These are phyloP conservation scores for Auriculariales sp. DNA, from an alignment of 768 basidiomycete species.

Conservation along the genomic window DNA sequence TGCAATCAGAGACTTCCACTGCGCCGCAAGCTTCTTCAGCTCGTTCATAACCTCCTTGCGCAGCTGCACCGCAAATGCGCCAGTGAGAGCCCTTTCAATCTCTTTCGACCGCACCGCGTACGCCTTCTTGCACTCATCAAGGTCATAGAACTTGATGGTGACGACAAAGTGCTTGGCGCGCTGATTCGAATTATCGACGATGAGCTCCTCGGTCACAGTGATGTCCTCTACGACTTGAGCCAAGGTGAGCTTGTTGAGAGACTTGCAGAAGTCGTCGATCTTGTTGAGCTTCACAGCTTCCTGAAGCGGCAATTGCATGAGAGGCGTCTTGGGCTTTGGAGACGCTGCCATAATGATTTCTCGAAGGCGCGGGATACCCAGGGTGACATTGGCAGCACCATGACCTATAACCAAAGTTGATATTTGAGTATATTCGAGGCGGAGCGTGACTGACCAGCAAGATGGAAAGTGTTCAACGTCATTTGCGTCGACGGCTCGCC, in stretches of 20 bases:
- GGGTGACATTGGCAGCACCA: slow-evolving; percentile 96
- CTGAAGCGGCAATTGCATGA: slow-evolving; percentile 76
- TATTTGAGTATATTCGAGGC: slow-evolving; percentile 4
- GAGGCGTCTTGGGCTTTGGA: slow-evolving; percentile 89
- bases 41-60: slow-evolving; percentile 78
- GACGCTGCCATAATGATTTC: slow-evolving; percentile 99
- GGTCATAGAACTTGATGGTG: slow-evolving; percentile 72
- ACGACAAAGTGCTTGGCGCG: slow-evolving; percentile 73
- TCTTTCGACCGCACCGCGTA: slow-evolving; percentile 63
- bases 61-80: slow-evolving; percentile 63
- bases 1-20: slow-evolving; percentile 61
- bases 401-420: slow-evolving; percentile 44
- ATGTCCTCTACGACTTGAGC: slow-evolving; percentile 81
- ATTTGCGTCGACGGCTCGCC: slow-evolving; percentile 99
- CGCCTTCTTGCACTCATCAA: slow-evolving; percentile 68
- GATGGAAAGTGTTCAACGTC: slow-evolving; percentile 99
- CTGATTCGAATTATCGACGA: slow-evolving; percentile 48
- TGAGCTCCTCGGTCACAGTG: slow-evolving; percentile 54
- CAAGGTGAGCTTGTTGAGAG: slow-evolving; percentile 69
- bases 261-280: slow-evolving; percentile 72
- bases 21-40: slow-evolving; percentile 71
- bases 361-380: slow-evolving; percentile 95
- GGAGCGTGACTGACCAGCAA: slow-evolving; percentile 55
- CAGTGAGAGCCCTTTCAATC: slow-evolving; percentile 55
- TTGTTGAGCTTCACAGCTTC: slow-evolving; percentile 35